Evolutionary conservation across 192 early-diverging fungal genomes (phyloP).

Genomic region (Obelidium mucronatum): DNA sequence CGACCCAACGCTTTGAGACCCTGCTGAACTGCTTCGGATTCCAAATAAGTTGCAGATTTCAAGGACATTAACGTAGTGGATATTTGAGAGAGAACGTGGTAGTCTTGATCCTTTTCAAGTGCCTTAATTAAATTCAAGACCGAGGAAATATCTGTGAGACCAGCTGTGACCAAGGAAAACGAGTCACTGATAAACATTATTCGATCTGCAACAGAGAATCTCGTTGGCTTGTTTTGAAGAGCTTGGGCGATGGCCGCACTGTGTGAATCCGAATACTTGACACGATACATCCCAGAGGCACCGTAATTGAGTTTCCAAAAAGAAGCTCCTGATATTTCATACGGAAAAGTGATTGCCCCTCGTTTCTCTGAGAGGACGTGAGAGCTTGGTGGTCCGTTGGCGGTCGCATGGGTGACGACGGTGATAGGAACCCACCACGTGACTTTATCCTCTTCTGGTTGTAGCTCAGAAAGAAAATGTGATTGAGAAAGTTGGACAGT

Average conservation of each 20-base stretch:
- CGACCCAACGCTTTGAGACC: slow-evolving; percentile 74
- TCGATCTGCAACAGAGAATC: slow-evolving; percentile 69
- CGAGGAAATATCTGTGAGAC: slow-evolving; percentile 73
- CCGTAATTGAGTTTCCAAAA: slow-evolving; percentile 88
- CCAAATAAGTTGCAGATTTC: slow-evolving; percentile 68
- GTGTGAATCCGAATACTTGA: slow-evolving; percentile 56
- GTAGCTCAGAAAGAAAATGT: slow-evolving; percentile 81
- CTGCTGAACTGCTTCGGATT: slow-evolving; percentile 66
- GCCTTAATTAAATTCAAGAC: slow-evolving; percentile 78
- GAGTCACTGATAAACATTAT: slow-evolving; percentile 86
- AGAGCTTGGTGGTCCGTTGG: slow-evolving; percentile 45
- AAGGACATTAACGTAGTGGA: slow-evolving; percentile 69
- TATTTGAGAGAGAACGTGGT: slow-evolving; percentile 74
- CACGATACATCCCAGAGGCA: slow-evolving; percentile 86
- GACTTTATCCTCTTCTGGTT: slow-evolving; percentile 74
- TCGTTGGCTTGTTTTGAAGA: slow-evolving; percentile 54
- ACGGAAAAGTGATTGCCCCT: slow-evolving; percentile 56
- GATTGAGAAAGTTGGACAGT: slow-evolving; percentile 75
- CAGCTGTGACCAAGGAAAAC: slow-evolving; percentile 80
- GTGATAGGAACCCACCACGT: slow-evolving; percentile 87
- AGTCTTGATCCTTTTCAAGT: slow-evolving; percentile 79
- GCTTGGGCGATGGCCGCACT: slow-evolving; percentile 36
- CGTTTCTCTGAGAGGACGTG: slow-evolving; percentile 58
- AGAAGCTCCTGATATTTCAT: slow-evolving; percentile 40
- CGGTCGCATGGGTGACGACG: slow-evolving; percentile 53